phyloP scores from a whole-genome alignment of 2,329 filamentous ascomycete species.

The Ophiocordyceps camponoti-floridani region DNA sequence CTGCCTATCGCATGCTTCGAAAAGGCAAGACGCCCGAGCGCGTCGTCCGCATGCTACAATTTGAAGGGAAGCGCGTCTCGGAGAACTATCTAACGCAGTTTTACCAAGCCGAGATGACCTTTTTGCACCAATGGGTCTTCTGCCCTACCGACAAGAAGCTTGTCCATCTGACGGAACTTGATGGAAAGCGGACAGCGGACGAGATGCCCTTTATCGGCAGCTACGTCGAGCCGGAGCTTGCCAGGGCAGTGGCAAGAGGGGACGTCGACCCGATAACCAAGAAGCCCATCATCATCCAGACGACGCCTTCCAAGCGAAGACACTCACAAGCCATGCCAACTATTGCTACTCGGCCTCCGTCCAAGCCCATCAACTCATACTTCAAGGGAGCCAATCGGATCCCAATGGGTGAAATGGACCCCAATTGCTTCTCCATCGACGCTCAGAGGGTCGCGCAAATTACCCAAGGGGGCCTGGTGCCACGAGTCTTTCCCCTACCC shows the following conservation, averaged over 20 bases:
- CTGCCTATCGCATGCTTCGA: constrained; percentile 74
- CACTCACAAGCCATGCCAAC: constrained; percentile 16
- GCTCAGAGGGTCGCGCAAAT: constrained; percentile 26
- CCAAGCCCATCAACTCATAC: constrained; percentile 36
- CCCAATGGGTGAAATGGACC: constrained; percentile 44
- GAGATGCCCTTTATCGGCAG: constrained; percentile 70
- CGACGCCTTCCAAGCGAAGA: constrained; percentile 23
- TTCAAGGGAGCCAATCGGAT: constrained; percentile 32
- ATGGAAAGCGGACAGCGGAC: constrained; percentile 42
- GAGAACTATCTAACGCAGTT: constrained; percentile 68
- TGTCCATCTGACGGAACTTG: constrained; percentile 56
- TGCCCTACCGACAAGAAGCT: constrained; percentile 56
- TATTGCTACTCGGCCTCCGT: constrained; percentile 8
- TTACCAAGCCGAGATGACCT: constrained; percentile 75
- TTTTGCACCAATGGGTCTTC: constrained; percentile 87
- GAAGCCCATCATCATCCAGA: constrained; percentile 29
- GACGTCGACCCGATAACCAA: constrained; percentile 87
- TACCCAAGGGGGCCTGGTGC: constrained; percentile 29
- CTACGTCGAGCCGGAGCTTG: constrained; percentile 49
- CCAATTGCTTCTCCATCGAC: constrained; percentile 35
- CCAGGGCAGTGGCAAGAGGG: constrained; percentile 58
- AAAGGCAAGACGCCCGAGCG: constrained; percentile 80
- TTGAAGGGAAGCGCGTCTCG: constrained; percentile 78
- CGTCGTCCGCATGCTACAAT: constrained; percentile 65
- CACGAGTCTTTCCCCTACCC: constrained; percentile 40